These are phyloP conservation scores for Saccharomyces hybrid DNA, from an alignment of 1,139 yeast species.

Conservation along the genomic window DNA sequence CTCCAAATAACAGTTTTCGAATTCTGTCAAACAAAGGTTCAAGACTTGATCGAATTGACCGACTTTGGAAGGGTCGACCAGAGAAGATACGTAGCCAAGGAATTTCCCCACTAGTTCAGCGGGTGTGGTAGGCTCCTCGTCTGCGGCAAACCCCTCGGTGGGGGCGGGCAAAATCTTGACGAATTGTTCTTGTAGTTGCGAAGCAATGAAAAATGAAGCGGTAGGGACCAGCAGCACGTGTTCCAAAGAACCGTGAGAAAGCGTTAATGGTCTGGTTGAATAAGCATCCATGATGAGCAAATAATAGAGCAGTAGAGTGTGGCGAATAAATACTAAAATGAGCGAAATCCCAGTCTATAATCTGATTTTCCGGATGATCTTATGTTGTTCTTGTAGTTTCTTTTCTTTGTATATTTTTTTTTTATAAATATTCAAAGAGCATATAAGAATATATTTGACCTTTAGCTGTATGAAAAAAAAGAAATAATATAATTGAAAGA, in stretches of 20 bases:
- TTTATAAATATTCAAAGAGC: neutral
- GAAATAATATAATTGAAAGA: neutral
- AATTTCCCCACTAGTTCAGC: conserved; percentile 81
- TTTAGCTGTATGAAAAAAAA: neutral
- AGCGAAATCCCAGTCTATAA: neutral
- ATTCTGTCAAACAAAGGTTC: conserved; percentile 64
- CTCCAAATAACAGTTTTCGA: conserved; percentile 66
- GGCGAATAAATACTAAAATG: neutral
- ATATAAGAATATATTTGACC: conserved; percentile 1
- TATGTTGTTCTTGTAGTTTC: neutral
- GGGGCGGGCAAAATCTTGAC: conserved; percentile 61
- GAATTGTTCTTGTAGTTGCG: conserved; percentile 85
- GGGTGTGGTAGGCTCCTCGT: conserved; percentile 82
- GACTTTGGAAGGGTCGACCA: conserved; percentile 46
- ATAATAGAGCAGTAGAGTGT: neutral
- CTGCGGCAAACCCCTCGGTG: conserved; percentile 79
- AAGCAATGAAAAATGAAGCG: conserved; percentile 65
- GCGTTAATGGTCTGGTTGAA: conserved; percentile 66
- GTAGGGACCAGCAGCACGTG: conserved; percentile 84
- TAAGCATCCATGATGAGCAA: conserved; percentile 25
- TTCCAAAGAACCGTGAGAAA: conserved; percentile 80
- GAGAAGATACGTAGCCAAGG: conserved; percentile 66
- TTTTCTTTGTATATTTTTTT: neutral
- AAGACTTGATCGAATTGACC: conserved; percentile 58
- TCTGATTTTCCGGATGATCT: neutral